phyloP scores from a whole-genome alignment of 2,329 filamentous ascomycete species.

The Podosphaera leucotricha region DNA sequence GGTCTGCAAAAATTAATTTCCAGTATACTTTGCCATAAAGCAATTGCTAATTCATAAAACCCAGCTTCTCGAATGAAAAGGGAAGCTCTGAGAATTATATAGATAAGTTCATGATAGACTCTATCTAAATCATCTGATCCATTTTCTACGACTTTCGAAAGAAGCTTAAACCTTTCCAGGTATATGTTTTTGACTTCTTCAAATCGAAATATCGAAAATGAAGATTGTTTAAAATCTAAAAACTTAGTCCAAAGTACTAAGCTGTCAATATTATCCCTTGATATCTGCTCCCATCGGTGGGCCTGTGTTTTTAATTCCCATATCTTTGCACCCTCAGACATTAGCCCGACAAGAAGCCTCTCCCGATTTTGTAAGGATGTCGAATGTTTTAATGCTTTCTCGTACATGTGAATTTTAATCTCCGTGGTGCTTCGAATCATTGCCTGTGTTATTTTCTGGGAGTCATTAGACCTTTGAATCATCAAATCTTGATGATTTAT shows the following conservation, averaged over 20 bases:
- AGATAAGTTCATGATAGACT: constrained; percentile 25
- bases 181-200: constrained; percentile 39
- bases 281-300: constrained; percentile 39
- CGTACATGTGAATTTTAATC: constrained; percentile 57
- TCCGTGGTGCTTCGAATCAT: constrained; percentile 50
- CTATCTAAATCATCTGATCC: constrained; percentile 2
- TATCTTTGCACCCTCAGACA: constrained; percentile 49
- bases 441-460: constrained; percentile 27
- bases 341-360: constrained; percentile 39
- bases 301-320: constrained; percentile 43
- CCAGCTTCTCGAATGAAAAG: constrained; percentile 53
- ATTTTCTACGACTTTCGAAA: constrained; percentile 8
- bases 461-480: constrained; percentile 25
- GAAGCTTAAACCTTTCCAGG: constrained; percentile 30
- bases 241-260: constrained; percentile 50
- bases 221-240: constrained; percentile 48
- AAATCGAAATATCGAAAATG: constrained; percentile 41
- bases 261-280: constrained; percentile 29
- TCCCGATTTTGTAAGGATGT: constrained; percentile 25
- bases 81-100: constrained; percentile 54
- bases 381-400: constrained; percentile 45
- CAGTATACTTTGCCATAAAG: constrained; percentile 61
- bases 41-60: constrained; percentile 52
- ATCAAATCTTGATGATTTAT: constrained; percentile 54
- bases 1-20: constrained; percentile 47